Evolutionary conservation across 208 protist genomes (phyloP).

Genomic region (Acanthamoeba triangularis): DNA sequence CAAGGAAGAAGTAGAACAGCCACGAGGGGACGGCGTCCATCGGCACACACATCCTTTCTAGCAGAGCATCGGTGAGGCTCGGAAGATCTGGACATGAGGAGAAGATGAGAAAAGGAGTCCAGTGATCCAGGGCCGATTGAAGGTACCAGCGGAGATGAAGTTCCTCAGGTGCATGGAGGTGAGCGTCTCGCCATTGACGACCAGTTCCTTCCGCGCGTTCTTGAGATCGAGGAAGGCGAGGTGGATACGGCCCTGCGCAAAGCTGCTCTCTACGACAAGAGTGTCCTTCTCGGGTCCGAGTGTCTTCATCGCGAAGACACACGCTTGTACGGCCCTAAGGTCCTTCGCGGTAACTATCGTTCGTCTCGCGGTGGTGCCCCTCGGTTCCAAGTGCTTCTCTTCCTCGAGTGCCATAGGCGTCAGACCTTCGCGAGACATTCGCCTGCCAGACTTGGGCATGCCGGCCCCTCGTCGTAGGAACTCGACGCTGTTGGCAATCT

Average conservation of each 20-base stretch:
- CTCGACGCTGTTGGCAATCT: background rate
- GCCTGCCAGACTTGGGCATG: background rate
- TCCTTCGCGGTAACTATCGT: background rate
- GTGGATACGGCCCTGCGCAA: background rate
- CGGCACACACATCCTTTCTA: background rate
- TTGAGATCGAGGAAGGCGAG: conserved; percentile 38
- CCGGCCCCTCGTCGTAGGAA: background rate
- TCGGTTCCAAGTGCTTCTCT: background rate
- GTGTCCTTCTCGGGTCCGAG: background rate
- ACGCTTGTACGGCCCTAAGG: background rate
- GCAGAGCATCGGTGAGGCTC: background rate
- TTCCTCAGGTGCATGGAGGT: background rate
- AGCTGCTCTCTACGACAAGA: background rate
- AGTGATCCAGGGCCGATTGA: background rate
- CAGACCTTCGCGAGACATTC: background rate
- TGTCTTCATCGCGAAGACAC: background rate
- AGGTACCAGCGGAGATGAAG: background rate
- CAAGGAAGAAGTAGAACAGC: conserved; percentile 44
- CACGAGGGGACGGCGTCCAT: background rate
- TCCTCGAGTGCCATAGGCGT: background rate
- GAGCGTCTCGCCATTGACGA: background rate
- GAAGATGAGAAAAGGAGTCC: background rate
- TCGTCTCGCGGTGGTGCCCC: too few relatives aligned
- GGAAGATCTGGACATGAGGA: background rate
- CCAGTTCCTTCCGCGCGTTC: background rate